Base-by-base conservation (phyloP, 371 early-diverging fungal genomes). In the Lichtheimia ramosa region DNA sequence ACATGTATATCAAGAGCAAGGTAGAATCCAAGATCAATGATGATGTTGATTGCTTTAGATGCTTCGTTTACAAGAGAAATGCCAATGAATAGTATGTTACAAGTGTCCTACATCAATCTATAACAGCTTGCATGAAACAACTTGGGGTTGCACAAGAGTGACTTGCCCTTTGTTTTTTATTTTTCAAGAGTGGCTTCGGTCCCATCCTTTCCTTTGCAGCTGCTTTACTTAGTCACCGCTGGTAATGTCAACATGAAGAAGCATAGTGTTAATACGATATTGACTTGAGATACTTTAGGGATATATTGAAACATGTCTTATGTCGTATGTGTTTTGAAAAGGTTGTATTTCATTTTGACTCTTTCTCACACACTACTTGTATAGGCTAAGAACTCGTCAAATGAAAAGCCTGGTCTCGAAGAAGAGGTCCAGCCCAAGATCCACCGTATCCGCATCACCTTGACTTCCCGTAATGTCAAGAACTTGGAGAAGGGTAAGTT, bases 391-490 rank as follows among this genome's bases (percentile, higher is more conserved):
- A 72, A 70, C 64, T n/a, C 34, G 34, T 61, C 75, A 46, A 61
- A 70, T 54, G 62, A 75, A 65, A 83, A 83, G 70, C 79, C 81
- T 66, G 85, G 82, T 73, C 77, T 77, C 63, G 79, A 81, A 62
- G 85, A 85, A 69, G 73, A 78, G 39, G 76, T 67, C 56, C 72
- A 75, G 69, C 74, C 76, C 71, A 80, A 80, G 87, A 88, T 93
- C 74, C 95, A 94, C 92, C 89, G 91, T 77, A 94, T 94, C 84
- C 87, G 97, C 71, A 97, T 98, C 85, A 98, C 98, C 77, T 88
- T 98, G 81, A 95, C 97, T 76, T 94, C 94, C 71, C 92, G 94
- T 77, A 95, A 97, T 79, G 97, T 96, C 83, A 91, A 92, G 92
- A 92, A 89, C 92, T 87, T 98, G 75, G 98, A 98, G 84, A 98